Evolutionary conservation across 1,139 yeast genomes (phyloP).

Genomic region (Yamadazyma songkhlaensis): DNA sequence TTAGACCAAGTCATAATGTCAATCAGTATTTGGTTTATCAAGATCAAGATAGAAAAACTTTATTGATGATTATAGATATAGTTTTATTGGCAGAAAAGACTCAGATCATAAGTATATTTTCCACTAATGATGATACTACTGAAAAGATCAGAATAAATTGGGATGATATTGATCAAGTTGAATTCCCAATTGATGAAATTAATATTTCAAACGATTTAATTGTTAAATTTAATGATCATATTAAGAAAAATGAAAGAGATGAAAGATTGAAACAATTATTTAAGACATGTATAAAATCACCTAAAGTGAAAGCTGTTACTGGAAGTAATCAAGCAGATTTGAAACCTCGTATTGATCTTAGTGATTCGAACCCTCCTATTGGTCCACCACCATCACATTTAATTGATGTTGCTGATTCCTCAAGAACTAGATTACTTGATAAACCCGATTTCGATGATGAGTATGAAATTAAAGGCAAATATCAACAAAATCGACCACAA

Average conservation of each 20-base stretch:
- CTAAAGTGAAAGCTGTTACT: not conserved
- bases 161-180: slow-evolving; percentile 9
- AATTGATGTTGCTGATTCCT: slow-evolving; percentile 12
- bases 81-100: slow-evolving; percentile 17
- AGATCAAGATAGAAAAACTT: slow-evolving; percentile 6
- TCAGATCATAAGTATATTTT: slow-evolving; percentile 24
- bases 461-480: slow-evolving; percentile 32
- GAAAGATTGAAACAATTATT: slow-evolving; percentile 9
- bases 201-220: slow-evolving; percentile 23
- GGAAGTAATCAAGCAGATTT: not conserved
- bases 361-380: not conserved
- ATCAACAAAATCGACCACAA: slow-evolving; percentile 2
- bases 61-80: slow-evolving; percentile 12
- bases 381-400: not conserved
- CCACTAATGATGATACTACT: slow-evolving; percentile 4
- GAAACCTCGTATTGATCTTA: not conserved
- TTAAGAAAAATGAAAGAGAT: slow-evolving; percentile 9
- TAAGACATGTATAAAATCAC: slow-evolving; percentile 7
- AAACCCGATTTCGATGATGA: slow-evolving; percentile 62
- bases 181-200: slow-evolving; percentile 26
- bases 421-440: slow-evolving; percentile 19
- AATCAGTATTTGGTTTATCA: slow-evolving; percentile 17
- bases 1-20: slow-evolving; percentile 10
- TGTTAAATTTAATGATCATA: slow-evolving; percentile 19
- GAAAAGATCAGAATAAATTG: slow-evolving; percentile 15